Conservation (phyloP, 768 basidiomycete species). For the Boletus sp. region DNA sequence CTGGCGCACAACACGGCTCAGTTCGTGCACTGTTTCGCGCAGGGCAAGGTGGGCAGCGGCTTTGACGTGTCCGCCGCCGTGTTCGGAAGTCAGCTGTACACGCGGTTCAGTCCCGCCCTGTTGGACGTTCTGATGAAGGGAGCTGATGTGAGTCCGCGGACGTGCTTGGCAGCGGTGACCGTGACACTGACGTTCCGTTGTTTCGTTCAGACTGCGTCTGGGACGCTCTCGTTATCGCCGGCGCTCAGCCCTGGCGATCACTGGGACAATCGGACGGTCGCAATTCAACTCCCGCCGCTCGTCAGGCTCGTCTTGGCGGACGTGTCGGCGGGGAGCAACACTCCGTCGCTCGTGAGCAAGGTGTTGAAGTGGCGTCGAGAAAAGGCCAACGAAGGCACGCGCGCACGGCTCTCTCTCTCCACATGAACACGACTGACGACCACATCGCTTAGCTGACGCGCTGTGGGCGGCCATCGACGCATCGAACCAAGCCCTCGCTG, state of each 20-base stretch:
- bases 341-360: slow-evolving; percentile 88
- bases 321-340: slow-evolving; percentile 94
- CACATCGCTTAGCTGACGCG: slow-evolving; percentile 45
- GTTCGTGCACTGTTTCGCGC: slow-evolving; percentile 92
- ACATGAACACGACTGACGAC: not conserved
- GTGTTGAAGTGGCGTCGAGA: slow-evolving; percentile 88
- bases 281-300: slow-evolving; percentile 81
- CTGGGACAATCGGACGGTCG: slow-evolving; percentile 72
- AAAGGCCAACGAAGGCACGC: slow-evolving; percentile 52
- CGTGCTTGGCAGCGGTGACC: not conserved
- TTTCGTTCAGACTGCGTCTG: slow-evolving; percentile 12
- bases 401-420: not conserved
- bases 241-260: slow-evolving; percentile 52
- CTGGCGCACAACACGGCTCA: slow-evolving; percentile 93
- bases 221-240: slow-evolving; percentile 39
- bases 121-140: slow-evolving; percentile 24
- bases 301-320: slow-evolving; percentile 90
- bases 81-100: slow-evolving; percentile 93
- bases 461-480: slow-evolving; percentile 66
- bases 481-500: slow-evolving; percentile 58
- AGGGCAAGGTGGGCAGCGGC: slow-evolving; percentile 97
- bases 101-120: slow-evolving; percentile 71
- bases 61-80: slow-evolving; percentile 95
- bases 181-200: not conserved
- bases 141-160: slow-evolving; percentile 20